Conservation (phyloP, 1,284 basidiomycete species). For the Schizophyllum amplum region DNA sequence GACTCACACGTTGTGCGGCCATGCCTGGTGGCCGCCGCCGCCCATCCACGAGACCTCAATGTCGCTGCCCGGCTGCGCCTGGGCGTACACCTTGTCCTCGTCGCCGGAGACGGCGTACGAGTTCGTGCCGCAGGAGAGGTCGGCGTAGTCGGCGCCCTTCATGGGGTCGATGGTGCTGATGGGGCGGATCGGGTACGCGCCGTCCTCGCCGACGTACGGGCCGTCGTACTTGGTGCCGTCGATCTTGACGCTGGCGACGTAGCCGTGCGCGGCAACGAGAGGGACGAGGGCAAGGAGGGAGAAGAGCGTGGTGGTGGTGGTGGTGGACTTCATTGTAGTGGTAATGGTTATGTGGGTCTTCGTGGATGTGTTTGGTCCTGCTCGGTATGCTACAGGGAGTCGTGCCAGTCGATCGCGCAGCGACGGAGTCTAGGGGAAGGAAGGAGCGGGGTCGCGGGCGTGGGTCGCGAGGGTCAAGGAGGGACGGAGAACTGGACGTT, state of each 20-base stretch:
- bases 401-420: too few species aligned
- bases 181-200: constrained; percentile 47
- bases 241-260: constrained; percentile 41
- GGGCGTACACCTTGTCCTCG: not conserved
- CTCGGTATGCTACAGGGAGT: too few species aligned
- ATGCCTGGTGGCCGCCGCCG: not conserved
- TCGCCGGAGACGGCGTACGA: not conserved
- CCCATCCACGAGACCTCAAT: not conserved
- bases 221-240: constrained; percentile 49
- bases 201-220: constrained; percentile 36
- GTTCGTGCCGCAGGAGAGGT: constrained; percentile 50
- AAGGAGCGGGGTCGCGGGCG: too few species aligned
- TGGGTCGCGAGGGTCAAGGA: too few species aligned
- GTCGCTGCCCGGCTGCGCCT: not conserved
- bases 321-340: not conserved
- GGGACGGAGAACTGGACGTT: too few species aligned
- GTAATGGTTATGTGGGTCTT: too few species aligned
- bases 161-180: constrained; percentile 49
- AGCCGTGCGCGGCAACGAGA: constrained; percentile 52
- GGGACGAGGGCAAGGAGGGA: constrained; percentile 24
- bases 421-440: too few species aligned
- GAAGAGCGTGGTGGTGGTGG: constrained; percentile 1
- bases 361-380: too few species aligned
- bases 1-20: not conserved
- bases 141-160: constrained; percentile 50